Conservation (phyloP, 2,329 filamentous ascomycete genomes). For the Septoria linicola region DNA sequence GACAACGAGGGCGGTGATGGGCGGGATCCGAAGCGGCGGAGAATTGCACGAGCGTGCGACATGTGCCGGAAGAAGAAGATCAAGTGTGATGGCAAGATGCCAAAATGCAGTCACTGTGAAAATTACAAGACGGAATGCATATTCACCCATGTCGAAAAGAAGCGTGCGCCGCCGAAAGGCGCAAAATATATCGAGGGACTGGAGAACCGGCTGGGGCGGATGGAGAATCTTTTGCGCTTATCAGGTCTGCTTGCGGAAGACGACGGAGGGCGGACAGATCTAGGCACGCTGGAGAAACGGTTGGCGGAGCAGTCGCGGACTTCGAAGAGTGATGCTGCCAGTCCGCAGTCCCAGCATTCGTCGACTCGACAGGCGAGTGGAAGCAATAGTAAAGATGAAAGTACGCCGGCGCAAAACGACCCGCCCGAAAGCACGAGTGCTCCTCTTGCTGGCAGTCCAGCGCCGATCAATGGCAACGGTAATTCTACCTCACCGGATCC, state of each 20-base stretch:
- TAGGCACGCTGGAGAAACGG: constrained; percentile 82
- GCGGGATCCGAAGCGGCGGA: constrained; percentile 76
- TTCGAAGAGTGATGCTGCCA: constrained; percentile 34
- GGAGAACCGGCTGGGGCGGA: constrained; percentile 89
- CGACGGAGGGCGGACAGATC: constrained; percentile 79
- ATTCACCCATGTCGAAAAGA: constrained; percentile 98
- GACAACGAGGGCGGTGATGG: constrained; percentile 31
- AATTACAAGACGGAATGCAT: constrained; percentile 98
- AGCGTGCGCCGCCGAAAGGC: constrained; percentile 92
- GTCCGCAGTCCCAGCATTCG: constrained; percentile 35
- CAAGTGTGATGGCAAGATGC: constrained; percentile 95
- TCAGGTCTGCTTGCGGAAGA: constrained; percentile 85
- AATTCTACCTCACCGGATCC: constrained; percentile 16
- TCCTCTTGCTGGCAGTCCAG: constrained; percentile 6
- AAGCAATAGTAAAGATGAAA: constrained; percentile 10
- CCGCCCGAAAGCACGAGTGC: constrained; percentile 4
- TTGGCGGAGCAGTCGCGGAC: constrained; percentile 51
- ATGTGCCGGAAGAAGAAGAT: constrained; percentile 97
- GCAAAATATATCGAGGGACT: constrained; percentile 98
- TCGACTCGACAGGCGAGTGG: constrained; percentile 15
- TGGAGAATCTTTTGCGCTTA: constrained; percentile 86
- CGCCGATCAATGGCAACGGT: constrained; percentile 9
- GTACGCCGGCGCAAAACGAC: constrained; percentile 18
- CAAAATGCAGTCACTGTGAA: constrained; percentile 89
- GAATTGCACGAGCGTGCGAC: constrained; percentile 88